Evolutionary conservation across 2,329 filamentous ascomycete genomes (phyloP), one percentile per base, ranked within the genome.

Genomic region (Ascochyta pisi): DNA sequence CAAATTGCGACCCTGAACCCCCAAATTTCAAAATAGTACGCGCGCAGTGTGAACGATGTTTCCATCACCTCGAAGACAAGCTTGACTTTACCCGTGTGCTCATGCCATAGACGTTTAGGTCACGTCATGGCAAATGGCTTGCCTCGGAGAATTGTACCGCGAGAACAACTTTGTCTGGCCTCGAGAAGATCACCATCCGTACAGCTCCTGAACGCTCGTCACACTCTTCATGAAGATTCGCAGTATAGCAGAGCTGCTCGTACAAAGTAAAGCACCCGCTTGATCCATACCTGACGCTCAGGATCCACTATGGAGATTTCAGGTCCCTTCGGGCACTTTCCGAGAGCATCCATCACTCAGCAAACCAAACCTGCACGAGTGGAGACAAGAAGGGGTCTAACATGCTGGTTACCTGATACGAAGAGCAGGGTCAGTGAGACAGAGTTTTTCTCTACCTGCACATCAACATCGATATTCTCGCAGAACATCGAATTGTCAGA

Each of bases 401-500:
- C 15, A 26, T 9, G 12, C 24, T 50, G 38, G 33, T 31, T 19
- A 6, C 10, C 26, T 22, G 42, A 43, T 51, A 31, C 24, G 5
- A 42, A 43, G 47, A 26, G 23, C 26, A 12, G 27, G 24, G 13
- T 9, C 42, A 16, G 24, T 16, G 33, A 37, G 29, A 44, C 53
- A 51, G 47, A 51, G 10, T 43, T 56, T 56, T 33, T 22, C 34
- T 10, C 35, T 47, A 38, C 37, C 23, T 47, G 43, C 37, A 29
- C 33, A 24, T 26, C 22, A 24, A 37, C 37, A 58, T 58, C 55
- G 55, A 43, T 29, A 8, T 43, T 53, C 48, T 42, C 7, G 46
- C 55, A 43, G 46, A 49, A 54, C 50, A 58, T 58, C 45, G 55
- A 42, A 54, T 58, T 58, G 55, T 58, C 38, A 35, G 19, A 51